Evolutionary conservation across 2,329 filamentous ascomycete species (phyloP).

Genomic region (Clonostachys rosea): DNA sequence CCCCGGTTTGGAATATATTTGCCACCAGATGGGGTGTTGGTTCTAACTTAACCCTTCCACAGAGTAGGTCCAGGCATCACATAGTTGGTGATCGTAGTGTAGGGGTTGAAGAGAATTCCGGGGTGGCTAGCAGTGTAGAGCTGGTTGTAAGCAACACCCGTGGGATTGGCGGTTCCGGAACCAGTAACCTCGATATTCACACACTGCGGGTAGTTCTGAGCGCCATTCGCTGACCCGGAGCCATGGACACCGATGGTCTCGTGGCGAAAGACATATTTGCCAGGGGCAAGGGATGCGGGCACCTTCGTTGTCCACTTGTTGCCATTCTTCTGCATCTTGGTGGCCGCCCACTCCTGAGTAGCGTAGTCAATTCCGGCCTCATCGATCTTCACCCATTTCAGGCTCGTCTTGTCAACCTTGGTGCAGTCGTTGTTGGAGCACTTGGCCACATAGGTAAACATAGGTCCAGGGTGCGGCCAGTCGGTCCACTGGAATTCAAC

Average conservation of each 20-base stretch:
- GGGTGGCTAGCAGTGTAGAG: constrained; percentile 16
- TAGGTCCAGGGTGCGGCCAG: constrained; percentile 30
- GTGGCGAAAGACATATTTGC: constrained; percentile 45
- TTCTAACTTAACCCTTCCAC: no score
- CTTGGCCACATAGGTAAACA: constrained; percentile 31
- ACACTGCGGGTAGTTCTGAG: constrained; percentile 48
- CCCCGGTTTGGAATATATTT: no score
- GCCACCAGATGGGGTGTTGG: no score
- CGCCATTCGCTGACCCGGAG: constrained; percentile 28
- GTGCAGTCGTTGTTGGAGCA: constrained; percentile 27
- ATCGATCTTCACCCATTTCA: constrained; percentile 27
- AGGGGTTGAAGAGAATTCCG: constrained; percentile 19
- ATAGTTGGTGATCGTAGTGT: constrained; percentile 10
- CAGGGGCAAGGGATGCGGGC: constrained; percentile 33
- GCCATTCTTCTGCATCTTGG: constrained; percentile 35
- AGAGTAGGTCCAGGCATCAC: constrained; percentile 16
- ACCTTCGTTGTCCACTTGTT: constrained; percentile 41
- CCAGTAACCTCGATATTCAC: constrained; percentile 54
- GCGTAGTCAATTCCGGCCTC: constrained; percentile 22
- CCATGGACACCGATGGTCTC: constrained; percentile 45
- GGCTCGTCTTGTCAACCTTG: constrained; percentile 22
- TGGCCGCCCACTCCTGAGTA: constrained; percentile 22
- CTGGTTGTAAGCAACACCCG: constrained; percentile 16
- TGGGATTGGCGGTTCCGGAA: constrained; percentile 20
- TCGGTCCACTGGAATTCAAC: constrained; percentile 30